Evolutionary conservation across 495 filamentous ascomycete species (phyloP).

Genomic region (Penicillium waksmanii): DNA sequence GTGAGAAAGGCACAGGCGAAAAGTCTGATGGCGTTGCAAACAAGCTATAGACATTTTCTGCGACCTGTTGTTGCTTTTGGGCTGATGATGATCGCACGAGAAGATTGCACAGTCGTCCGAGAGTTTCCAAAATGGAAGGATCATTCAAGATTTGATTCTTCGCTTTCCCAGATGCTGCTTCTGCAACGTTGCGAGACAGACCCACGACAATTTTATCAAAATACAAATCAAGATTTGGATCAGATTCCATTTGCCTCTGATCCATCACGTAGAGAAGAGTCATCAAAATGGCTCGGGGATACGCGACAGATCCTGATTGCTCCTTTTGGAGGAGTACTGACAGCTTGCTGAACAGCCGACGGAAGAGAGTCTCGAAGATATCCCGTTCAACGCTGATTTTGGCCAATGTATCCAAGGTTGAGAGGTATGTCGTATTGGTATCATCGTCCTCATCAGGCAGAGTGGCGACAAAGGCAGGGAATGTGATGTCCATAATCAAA

Average conservation of each 20-base stretch:
- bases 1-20: constrained; percentile 43
- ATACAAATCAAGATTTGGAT: constrained; percentile 57
- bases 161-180: constrained; percentile 42
- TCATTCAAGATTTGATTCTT: constrained; percentile 54
- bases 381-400: constrained; percentile 66
- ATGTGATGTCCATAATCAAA: constrained; percentile 71
- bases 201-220: constrained; percentile 63
- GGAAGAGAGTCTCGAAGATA: constrained; percentile 70
- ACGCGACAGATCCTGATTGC: constrained; percentile 50
- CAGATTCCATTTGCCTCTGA: constrained; percentile 51
- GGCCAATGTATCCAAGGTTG: constrained; percentile 68
- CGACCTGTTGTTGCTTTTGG: constrained; percentile 58
- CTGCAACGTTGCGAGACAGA: constrained; percentile 50
- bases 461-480: constrained; percentile 73
- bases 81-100: constrained; percentile 58
- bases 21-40: constrained; percentile 47
- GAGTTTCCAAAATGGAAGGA: constrained; percentile 58
- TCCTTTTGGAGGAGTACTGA: constrained; percentile 59
- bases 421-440: constrained; percentile 48
- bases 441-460: constrained; percentile 62
- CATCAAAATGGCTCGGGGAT: constrained; percentile 62
- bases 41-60: constrained; percentile 59
- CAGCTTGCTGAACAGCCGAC: constrained; percentile 69
- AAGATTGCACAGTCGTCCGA: constrained; percentile 66
- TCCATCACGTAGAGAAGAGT: constrained; percentile 69